Percentiles rank a stretch among this genome's conserved stretches.
These are phyloP conservation scores for Ulota crispa DNA, from an alignment of 225 moss, liverwort and hornwort genomes.

Conservation along the genomic window DNA sequence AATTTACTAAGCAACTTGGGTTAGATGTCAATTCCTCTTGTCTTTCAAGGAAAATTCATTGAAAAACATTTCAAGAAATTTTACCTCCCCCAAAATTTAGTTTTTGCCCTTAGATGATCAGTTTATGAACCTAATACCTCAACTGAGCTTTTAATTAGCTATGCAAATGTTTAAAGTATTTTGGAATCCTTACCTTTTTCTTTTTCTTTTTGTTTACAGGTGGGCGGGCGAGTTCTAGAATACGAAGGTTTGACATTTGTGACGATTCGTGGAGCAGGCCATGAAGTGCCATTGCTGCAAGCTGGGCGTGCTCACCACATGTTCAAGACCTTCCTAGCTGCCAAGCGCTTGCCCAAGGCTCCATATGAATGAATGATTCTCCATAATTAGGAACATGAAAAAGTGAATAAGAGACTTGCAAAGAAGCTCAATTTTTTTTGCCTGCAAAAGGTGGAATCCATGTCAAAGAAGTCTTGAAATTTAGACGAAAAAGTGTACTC, in stretches of 20 bases:
- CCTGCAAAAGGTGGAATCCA: background rate
- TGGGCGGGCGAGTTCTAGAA: slow-evolving; percentile 65
- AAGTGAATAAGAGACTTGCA: slow-evolving; percentile 24
- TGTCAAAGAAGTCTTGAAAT: background rate
- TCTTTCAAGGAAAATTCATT: too few relatives aligned
- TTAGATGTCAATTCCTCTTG: too few relatives aligned
- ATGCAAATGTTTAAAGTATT: too few relatives aligned
- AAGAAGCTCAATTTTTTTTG: background rate
- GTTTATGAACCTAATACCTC: too few relatives aligned
- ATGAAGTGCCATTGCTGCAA: slow-evolving; percentile 70
- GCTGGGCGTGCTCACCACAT: slow-evolving; percentile 45
- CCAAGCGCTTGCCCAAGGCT: slow-evolving; percentile 40
- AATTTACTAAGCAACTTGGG: too few relatives aligned
- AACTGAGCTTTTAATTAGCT: too few relatives aligned
- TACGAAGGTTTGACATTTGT: slow-evolving; percentile 77
- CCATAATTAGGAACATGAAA: background rate
- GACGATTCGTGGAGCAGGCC: slow-evolving; percentile 74
- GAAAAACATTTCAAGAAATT: too few relatives aligned
- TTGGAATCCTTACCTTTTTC: background rate
- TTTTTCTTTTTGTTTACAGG: slow-evolving; percentile 34
- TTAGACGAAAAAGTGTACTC: background rate
- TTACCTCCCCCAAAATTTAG: too few relatives aligned
- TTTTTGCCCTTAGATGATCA: too few relatives aligned
- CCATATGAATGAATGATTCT: slow-evolving; percentile 24
- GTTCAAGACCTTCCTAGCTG: slow-evolving; percentile 41